Base-by-base conservation (phyloP, 2,329 filamentous ascomycete species). In the Talaromyces sp. region DNA sequence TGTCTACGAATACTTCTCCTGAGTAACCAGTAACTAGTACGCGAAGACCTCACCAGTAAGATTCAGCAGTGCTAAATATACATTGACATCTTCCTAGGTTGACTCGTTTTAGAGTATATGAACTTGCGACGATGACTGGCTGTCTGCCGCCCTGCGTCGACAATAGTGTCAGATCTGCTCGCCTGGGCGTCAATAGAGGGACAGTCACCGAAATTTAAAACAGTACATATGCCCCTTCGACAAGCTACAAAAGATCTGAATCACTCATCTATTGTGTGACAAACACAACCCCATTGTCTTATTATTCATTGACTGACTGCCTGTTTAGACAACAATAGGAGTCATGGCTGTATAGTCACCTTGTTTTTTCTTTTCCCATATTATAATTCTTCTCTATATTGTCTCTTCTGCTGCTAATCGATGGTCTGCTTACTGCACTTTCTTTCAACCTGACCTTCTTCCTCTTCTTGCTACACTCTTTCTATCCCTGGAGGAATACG, bases 161-260 rank as follows among this genome's bases (percentile, higher is more conserved):
- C 31, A 47, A 34, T 47, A 58, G 15, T 38, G 38, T 31, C 22
- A 45, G 49, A 51, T 62, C 31, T 40, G 19, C 27, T 62, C 27
- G 47, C 19, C 19, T 43, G 7, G 49, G 49, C 58, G 38, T 62
- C 49, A 49, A 45, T 40, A 59, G 22, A 59, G 22, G 34, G 38
- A 38, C 53, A 47, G 53, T 58, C 36, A 54, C 15, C 38, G 58
- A 11, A 54, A 47, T 43, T 65, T 65, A 65, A 65, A 61, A 65
- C 40, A 47, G 34, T 58, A 40, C 59, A 51, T 29, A 15, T 19
- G 10, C 25, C 58, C 58, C 58, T 58, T 45, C 51, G 45, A 51
- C 43, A 38, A 15, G 15, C 29, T 17, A 34, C 19, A 61, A 61
- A 61, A 36, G 31, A 19, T 22, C 7, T 49, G 31, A 63, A 45